phyloP scores from a whole-genome alignment of 805 yeast genomes.

The Wickerhamomyces silvicola region DNA sequence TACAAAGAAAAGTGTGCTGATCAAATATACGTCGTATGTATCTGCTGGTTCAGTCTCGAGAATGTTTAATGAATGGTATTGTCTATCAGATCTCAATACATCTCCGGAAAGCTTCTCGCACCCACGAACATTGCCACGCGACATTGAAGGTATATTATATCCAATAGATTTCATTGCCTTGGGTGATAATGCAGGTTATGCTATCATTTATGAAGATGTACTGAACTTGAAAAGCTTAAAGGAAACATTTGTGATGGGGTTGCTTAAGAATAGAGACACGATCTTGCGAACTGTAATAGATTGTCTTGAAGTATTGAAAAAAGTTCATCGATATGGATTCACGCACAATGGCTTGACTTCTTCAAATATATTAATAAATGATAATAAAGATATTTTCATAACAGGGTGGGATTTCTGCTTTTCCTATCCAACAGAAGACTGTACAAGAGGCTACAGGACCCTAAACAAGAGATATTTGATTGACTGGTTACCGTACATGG shows the following conservation, averaged over 20 bases:
- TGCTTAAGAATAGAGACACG: conserved; percentile 6
- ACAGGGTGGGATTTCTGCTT: conserved; percentile 46
- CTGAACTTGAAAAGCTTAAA: conserved; percentile 13
- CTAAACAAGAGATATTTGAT: conserved; percentile 32
- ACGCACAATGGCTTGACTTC: conserved; percentile 43
- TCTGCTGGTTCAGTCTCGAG: conserved; percentile 17
- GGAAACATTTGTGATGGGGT: conserved; percentile 9
- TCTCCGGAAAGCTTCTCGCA: not conserved
- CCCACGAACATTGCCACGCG: conserved; percentile 10
- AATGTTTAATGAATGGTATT: conserved; percentile 19
- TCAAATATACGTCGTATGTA: conserved; percentile 12
- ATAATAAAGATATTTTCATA: conserved; percentile 29
- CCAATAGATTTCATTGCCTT: conserved; percentile 13
- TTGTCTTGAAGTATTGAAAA: conserved; percentile 19
- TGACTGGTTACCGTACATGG: conserved; percentile 38
- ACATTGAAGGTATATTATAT: conserved; percentile 14
- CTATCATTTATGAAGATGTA: conserved; percentile 14
- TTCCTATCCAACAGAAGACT: conserved; percentile 33
- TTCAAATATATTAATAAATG: conserved; percentile 31
- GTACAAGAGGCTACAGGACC: conserved; percentile 35
- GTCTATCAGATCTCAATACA: conserved; percentile 10
- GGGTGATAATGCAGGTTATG: conserved; percentile 10
- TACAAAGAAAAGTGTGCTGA: conserved; percentile 12
- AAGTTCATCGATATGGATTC: conserved; percentile 34
- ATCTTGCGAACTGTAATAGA: conserved; percentile 20